A percentile compares a stretch with the other conserved stretches of the same genome.
Conservation (phyloP, 192 early-diverging fungal species). For the Dissophora ornata region DNA sequence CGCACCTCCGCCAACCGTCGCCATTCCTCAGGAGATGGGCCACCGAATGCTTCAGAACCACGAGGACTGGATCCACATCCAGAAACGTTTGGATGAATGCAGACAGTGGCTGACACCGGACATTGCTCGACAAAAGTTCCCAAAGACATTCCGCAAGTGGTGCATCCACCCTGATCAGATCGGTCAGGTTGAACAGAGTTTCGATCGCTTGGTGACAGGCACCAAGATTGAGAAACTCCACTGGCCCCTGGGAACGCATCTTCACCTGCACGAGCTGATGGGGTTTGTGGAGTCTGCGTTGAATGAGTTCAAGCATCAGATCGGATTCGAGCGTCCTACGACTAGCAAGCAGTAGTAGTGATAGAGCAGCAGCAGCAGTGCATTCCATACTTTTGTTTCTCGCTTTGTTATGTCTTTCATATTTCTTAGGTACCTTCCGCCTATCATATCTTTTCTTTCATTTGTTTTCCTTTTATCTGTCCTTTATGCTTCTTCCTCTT, state of each 20-base stretch:
- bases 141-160: conserved; percentile 41
- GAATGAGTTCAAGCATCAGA: conserved; percentile 29
- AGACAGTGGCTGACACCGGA: conserved; percentile 35
- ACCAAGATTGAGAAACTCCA: conserved; percentile 36
- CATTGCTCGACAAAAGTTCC: conserved; percentile 33
- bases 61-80: conserved; percentile 49
- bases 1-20: conserved; percentile 10
- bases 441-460: no score
- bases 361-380: no score
- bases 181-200: conserved; percentile 4
- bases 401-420: neutral
- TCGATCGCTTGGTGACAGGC: conserved; percentile 26
- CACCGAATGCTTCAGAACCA: conserved; percentile 41
- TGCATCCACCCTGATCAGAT: conserved; percentile 47
- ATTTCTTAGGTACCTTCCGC: no score
- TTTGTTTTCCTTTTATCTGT: neutral
- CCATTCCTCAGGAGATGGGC: conserved; percentile 26
- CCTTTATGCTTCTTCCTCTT: neutral
- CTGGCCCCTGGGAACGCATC: conserved; percentile 39
- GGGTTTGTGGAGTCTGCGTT: conserved; percentile 33
- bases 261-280: conserved; percentile 41
- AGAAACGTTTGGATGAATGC: conserved; percentile 47
- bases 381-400: no score
- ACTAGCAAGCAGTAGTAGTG: neutral
- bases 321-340: conserved; percentile 5